These are phyloP conservation scores for Didymella segeticola DNA, from an alignment of 2,329 filamentous ascomycete species.

Conservation along the genomic window DNA sequence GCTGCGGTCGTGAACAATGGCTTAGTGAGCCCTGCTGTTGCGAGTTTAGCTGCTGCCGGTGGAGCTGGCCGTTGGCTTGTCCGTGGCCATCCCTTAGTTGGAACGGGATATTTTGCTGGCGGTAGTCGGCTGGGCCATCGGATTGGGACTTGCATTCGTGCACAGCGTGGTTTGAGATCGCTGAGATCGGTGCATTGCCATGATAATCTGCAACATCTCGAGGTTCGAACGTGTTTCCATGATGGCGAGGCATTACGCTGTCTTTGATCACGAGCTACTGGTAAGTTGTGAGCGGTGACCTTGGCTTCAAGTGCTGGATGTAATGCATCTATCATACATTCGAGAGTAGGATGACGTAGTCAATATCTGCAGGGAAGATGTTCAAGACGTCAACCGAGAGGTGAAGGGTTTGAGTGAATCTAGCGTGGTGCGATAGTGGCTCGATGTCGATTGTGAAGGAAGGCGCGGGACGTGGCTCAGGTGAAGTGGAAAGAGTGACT, in stretches of 20 bases:
- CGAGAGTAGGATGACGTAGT: not conserved
- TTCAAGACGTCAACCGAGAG: too few species aligned
- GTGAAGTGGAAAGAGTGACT: not conserved
- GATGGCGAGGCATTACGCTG: not conserved
- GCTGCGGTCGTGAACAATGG: not conserved
- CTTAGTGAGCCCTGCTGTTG: not conserved
- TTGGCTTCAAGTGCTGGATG: not conserved
- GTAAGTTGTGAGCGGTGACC: not conserved
- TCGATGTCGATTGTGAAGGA: too few species aligned
- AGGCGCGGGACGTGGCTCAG: not conserved
- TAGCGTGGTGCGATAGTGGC: too few species aligned
- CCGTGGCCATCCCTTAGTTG: not conserved
- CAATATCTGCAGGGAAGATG: too few species aligned
- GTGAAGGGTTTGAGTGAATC: too few species aligned
- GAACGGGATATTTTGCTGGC: not conserved
- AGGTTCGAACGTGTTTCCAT: too few species aligned
- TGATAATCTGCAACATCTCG: not conserved
- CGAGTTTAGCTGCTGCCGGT: not conserved
- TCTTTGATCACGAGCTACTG: too few species aligned
- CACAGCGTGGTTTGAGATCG: not conserved
- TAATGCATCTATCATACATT: not conserved
- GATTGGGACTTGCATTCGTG: not conserved
- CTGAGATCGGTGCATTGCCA: not conserved
- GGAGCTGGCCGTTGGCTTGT: not conserved
- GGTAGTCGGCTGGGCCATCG: constrained; percentile 18